These are phyloP conservation scores for Luffa acutangula DNA, from an alignment of 306 rosid genomes.

Conservation along the genomic window DNA sequence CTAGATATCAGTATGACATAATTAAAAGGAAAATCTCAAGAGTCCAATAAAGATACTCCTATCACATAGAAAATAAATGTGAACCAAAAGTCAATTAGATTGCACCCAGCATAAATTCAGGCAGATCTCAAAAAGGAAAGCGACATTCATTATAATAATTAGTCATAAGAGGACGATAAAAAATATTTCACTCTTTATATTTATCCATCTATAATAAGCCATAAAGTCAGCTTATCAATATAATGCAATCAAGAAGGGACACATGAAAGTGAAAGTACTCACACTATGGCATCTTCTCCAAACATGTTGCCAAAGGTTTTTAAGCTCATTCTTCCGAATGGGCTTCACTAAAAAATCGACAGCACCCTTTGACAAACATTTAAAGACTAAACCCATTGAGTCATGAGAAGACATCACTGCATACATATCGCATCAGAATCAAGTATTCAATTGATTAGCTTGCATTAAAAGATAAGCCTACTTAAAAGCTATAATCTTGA, in stretches of 20 bases:
- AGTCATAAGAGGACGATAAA: background rate
- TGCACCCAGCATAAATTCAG: background rate
- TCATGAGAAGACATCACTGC: constrained; percentile 99
- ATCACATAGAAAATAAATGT: background rate
- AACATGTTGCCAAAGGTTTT: constrained; percentile 96
- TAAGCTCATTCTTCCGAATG: constrained; percentile 93
- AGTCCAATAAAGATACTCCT: background rate
- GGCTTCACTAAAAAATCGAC: constrained; percentile 94
- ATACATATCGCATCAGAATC: constrained; percentile 41
- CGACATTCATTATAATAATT: background rate
- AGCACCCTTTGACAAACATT: constrained; percentile 97
- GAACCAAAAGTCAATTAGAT: background rate
- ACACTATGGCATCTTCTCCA: constrained; percentile 99
- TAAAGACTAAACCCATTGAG: constrained; percentile 91
- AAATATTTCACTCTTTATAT: background rate
- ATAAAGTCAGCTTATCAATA: background rate
- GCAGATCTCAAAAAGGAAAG: background rate
- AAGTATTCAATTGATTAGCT: constrained; percentile 25
- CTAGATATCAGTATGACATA: background rate
- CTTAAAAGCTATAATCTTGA: constrained; percentile 2
- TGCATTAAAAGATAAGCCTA: constrained; percentile 22
- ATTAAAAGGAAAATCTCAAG: background rate
- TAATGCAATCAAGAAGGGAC: background rate
- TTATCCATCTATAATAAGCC: background rate
- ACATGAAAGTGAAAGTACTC: constrained; percentile 24